Conservation (phyloP, 345 rosid genomes). For the Odontarrhena argentea region DNA sequence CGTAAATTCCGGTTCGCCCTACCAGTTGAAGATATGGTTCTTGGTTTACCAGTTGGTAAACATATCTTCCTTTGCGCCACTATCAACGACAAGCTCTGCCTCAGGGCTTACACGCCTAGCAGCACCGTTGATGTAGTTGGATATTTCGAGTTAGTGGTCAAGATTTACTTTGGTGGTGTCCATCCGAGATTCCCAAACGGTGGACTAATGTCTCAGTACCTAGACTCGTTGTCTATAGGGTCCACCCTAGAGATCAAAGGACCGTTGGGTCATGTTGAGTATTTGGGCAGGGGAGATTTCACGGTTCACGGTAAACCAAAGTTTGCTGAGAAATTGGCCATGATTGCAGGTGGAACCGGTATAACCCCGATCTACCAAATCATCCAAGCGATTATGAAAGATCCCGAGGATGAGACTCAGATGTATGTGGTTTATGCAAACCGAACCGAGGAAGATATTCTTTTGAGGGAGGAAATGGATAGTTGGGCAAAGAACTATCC, state of each 20-base stretch:
- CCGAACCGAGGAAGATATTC: slow-evolving; percentile 79
- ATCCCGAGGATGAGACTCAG: slow-evolving; percentile 75
- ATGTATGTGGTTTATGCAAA: slow-evolving; percentile 79
- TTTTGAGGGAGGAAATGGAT: slow-evolving; percentile 74
- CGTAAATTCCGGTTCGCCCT: slow-evolving; percentile 70
- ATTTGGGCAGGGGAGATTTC: slow-evolving; percentile 66
- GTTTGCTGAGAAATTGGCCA: slow-evolving; percentile 67
- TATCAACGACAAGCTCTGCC: slow-evolving; percentile 69
- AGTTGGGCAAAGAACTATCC: slow-evolving; percentile 56
- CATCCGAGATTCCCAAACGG: slow-evolving; percentile 82
- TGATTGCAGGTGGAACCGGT: slow-evolving; percentile 94
- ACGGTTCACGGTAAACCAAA: slow-evolving; percentile 69
- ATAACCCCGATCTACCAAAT: slow-evolving; percentile 88
- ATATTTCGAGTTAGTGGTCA: slow-evolving; percentile 76
- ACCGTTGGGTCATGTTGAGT: slow-evolving; percentile 84
- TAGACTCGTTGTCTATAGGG: slow-evolving; percentile 67
- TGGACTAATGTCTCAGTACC: slow-evolving; percentile 79
- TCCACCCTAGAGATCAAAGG: slow-evolving; percentile 74
- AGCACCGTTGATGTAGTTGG: slow-evolving; percentile 72
- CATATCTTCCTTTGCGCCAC: slow-evolving; percentile 75
- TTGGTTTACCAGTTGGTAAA: slow-evolving; percentile 86
- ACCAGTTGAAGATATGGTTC: slow-evolving; percentile 64
- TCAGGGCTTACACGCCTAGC: slow-evolving; percentile 87
- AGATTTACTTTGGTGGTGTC: slow-evolving; percentile 69
- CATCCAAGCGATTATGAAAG: slow-evolving; percentile 68